Percentiles rank a stretch among this genome's conserved stretches.
These are phyloP conservation scores for Emmonsiellopsis sp. DNA, from an alignment of 2,329 filamentous ascomycete genomes.

Conservation along the genomic window DNA sequence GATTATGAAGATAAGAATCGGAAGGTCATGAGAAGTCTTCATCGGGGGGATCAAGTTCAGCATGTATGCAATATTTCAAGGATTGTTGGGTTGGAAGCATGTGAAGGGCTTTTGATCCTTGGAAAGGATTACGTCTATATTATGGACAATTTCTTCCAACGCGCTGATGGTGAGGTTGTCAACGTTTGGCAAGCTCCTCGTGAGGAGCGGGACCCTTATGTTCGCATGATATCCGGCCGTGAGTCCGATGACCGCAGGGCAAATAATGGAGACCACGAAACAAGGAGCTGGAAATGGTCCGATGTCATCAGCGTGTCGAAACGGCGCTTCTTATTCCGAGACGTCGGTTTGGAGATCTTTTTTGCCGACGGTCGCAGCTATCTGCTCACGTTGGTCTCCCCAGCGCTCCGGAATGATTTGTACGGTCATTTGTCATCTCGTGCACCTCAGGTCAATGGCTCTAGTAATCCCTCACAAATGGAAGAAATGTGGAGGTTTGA, in stretches of 20 bases:
- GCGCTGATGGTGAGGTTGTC: slow-evolving; percentile 90
- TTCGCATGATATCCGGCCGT: slow-evolving; percentile 82
- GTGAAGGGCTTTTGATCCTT: slow-evolving; percentile 85
- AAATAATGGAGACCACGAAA: slow-evolving; percentile 60
- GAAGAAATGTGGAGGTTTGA: slow-evolving; percentile 92
- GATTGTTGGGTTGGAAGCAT: slow-evolving; percentile 85
- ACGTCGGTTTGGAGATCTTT: slow-evolving; percentile 94
- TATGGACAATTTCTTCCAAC: slow-evolving; percentile 92
- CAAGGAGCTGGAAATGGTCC: slow-evolving; percentile 84
- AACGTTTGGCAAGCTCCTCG: slow-evolving; percentile 88
- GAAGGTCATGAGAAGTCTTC: slow-evolving; percentile 89
- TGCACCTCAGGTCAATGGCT: slow-evolving; percentile 68
- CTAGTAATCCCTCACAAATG: slow-evolving; percentile 59
- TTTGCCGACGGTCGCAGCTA: slow-evolving; percentile 96
- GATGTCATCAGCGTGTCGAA: slow-evolving; percentile 95
- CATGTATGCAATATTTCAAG: slow-evolving; percentile 92
- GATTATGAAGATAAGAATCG: slow-evolving; percentile 95
- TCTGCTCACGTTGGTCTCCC: slow-evolving; percentile 72
- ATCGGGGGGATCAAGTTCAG: slow-evolving; percentile 84
- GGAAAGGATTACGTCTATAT: slow-evolving; percentile 89
- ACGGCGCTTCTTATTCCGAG: slow-evolving; percentile 84
- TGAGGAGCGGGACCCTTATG: slow-evolving; percentile 90
- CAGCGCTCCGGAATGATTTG: slow-evolving; percentile 65
- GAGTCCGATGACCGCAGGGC: slow-evolving; percentile 50
- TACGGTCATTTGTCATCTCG: slow-evolving; percentile 66